Evolutionary conservation across 257 asterid genomes (phyloP), one percentile per base, ranked within the genome.

Genomic region (Jacaranda mimosifolia): DNA sequence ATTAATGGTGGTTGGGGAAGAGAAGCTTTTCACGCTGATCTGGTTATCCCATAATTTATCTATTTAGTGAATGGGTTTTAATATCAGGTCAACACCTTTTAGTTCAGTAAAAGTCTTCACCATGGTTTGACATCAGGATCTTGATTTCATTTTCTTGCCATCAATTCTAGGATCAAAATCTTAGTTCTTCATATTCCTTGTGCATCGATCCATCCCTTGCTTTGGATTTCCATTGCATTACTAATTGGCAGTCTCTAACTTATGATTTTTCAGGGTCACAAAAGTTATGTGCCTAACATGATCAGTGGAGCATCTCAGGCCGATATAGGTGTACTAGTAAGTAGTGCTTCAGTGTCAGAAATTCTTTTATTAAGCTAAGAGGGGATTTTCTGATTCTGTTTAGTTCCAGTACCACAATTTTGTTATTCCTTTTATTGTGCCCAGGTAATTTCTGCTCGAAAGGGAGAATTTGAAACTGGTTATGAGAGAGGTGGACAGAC

Each of bases 401-500:
- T 49, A 36, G 35, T 51, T 15, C 43, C n/a, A 71, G 18, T 49
- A 56, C 19, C 10, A 51, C 10, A 53, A 48, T 36, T 32, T 45
- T 46, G 39, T 8, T 72, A 36, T 21, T 14, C 17, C 7, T 45
- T 36, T 57, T 46, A 67, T 48, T 45, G 8, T 70, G 59, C 58
- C 43, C 78, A 95, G 98, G 99, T 93, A 36, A 95, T 95, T 71
- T 95, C 99, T 72, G 97, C 99, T 70, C 88, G 98, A 53, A 93
- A 90, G 77, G 98, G 98, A 76, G 98, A 96, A 81, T 90, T 96
- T 72, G 99, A 96, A 86, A 91, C 99, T 84, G 98, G 99, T 76
- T 96, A 89, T 79, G 98, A 96, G 87, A 93, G 92, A 89, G 98
- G 99, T 84, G 99, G 98, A 42, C 99, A 96, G 86, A 96, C 99